Evolutionary conservation across 441 rosid species (phyloP), one percentile per base, ranked within the genome.

Genomic region (Biscutella auriculata): DNA sequence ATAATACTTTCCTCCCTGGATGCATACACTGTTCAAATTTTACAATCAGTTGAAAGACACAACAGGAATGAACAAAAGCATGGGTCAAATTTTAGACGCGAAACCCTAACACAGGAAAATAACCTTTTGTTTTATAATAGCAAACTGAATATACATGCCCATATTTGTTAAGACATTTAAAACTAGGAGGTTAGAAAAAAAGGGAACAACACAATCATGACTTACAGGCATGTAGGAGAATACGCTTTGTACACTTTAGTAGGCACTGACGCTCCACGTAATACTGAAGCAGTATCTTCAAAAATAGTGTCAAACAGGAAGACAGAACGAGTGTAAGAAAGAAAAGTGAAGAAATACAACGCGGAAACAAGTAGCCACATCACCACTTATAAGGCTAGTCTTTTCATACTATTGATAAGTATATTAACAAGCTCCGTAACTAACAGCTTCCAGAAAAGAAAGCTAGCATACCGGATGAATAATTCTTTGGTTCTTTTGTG

Each of bases 181-280:
- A 36, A 61, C 41, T n/a, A 57, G 26, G 16, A 56, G 46, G 7
- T 4, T 15, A 8, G 4, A 12, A 52, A 39, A 49, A 52, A 23
- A 9, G 19, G 45, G 53, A 53, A 44, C 17, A 69, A 62, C 10
- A 9, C 5, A 30, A 44, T 40, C 27, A 54, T 23, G 29, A 76
- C 95, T 72, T 84, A 93, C 99, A 70, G 26, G 99, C 83, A 81
- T 80, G 89, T 65, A 69, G 62, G 63, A 94, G 83, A 73, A 90
- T 78, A 65, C 68, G 77, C 77, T 88, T 72, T n/a, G 85, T 85
- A 71, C 97, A 87, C 80, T 90, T 94, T 60, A 94, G 78, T 74
- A 94, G 74, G 85, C 99, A 94, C 64, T 94, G 97, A 13, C 99
- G 84, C 77, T 94, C 97, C 6, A 84, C 65, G 76, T 85, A 90